Conservation (phyloP, 352 stramenopile genomes). For the Peronospora farinosa region DNA sequence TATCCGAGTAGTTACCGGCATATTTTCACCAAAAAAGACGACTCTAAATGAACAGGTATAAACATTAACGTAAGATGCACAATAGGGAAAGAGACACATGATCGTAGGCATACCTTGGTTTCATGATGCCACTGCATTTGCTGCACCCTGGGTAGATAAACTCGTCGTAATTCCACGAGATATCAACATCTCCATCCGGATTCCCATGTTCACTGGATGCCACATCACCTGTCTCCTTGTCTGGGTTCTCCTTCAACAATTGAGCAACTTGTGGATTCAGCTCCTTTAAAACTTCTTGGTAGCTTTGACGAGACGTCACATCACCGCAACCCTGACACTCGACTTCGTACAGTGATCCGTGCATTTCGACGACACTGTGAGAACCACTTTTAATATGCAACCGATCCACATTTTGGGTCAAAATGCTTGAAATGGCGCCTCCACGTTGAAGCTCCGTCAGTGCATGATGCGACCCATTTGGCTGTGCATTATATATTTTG, state of each 20-base stretch:
- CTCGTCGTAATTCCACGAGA: conserved; percentile 77
- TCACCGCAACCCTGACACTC: conserved; percentile 67
- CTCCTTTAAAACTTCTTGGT: conserved; percentile 75
- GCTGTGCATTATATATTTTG: conserved; percentile 68
- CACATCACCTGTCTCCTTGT: conserved; percentile 42
- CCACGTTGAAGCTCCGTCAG: conserved; percentile 73
- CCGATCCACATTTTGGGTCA: conserved; percentile 98
- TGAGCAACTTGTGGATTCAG: conserved; percentile 70
- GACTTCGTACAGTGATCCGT: conserved; percentile 90
- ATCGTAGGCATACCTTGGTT: conserved; percentile 44
- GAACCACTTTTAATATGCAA: conserved; percentile 90
- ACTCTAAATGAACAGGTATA: conserved; percentile 45
- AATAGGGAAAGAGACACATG: neutral
- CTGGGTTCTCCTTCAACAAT: conserved; percentile 34
- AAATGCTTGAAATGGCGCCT: conserved; percentile 50
- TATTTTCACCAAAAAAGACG: conserved; percentile 96
- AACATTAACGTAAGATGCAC: neutral
- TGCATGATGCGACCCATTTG: conserved; percentile 88
- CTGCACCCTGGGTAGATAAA: conserved; percentile 75
- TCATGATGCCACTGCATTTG: conserved; percentile 74
- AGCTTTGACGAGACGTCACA: conserved; percentile 66
- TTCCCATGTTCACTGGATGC: conserved; percentile 71
- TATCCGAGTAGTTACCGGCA: conserved; percentile 76
- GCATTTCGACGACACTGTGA: conserved; percentile 89
- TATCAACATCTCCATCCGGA: conserved; percentile 91